A percentile compares a stretch with the other conserved stretches of the same genome.
phyloP scores from a whole-genome alignment of 2,329 filamentous ascomycete species.

The Ophiostoma quercus region DNA sequence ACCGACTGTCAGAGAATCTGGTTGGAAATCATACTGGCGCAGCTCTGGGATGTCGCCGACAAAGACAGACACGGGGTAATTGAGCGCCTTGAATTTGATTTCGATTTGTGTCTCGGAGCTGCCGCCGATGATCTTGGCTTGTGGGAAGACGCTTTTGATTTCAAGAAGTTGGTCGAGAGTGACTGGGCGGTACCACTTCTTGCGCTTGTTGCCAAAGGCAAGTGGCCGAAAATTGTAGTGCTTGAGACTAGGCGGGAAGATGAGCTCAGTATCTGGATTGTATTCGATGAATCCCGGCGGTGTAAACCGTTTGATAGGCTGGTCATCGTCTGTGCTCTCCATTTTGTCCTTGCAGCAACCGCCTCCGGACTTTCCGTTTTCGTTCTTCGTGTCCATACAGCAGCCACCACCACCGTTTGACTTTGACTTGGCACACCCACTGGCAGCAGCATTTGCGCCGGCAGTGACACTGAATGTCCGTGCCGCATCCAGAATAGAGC shows the following conservation, averaged over 20 bases:
- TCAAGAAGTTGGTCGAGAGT: constrained; percentile 82
- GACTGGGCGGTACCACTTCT: constrained; percentile 87
- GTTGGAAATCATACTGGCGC: constrained; percentile 70
- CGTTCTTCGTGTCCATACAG: constrained; percentile 59
- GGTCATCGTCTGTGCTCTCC: constrained; percentile 46
- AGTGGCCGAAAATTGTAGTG: constrained; percentile 78
- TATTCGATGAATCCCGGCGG: constrained; percentile 92
- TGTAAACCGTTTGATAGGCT: constrained; percentile 64
- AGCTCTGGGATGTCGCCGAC: constrained; percentile 91
- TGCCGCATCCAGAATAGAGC: constrained; percentile 88
- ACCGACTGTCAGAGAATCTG: constrained; percentile 82
- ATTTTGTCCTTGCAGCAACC: constrained; percentile 62
- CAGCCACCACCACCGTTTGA: constrained; percentile 54
- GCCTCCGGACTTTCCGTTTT: constrained; percentile 46
- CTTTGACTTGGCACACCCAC: constrained; percentile 46
- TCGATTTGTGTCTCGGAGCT: constrained; percentile 98
- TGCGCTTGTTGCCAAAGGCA: constrained; percentile 88
- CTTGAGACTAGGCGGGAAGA: constrained; percentile 81
- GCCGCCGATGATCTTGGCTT: constrained; percentile 89
- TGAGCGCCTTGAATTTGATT: constrained; percentile 93
- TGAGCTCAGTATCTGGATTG: constrained; percentile 86
- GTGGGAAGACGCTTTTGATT: constrained; percentile 80
- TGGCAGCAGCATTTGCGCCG: constrained; percentile 32
- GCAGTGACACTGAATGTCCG: constrained; percentile 69
- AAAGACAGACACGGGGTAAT: constrained; percentile 84